phyloP scores from a whole-genome alignment of 2,329 filamentous ascomycete species.

The Arthrobotrys pseudoclavata region DNA sequence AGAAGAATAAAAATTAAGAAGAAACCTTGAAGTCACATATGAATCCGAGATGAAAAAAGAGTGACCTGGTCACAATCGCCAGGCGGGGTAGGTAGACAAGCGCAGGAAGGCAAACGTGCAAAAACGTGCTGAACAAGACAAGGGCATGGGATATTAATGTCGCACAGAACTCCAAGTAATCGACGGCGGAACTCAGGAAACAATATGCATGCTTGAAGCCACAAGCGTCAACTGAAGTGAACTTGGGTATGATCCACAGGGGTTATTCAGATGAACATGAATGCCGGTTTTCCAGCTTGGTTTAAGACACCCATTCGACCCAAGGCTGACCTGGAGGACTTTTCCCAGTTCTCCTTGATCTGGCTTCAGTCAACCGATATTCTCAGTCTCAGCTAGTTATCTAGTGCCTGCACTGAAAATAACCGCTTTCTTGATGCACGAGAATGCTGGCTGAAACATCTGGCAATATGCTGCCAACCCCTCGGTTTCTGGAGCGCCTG shows the following conservation, averaged over 20 bases:
- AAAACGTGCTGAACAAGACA: too few species aligned
- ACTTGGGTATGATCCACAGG: neutral
- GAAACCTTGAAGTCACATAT: too few species aligned
- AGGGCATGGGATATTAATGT: neutral
- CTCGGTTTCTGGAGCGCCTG: neutral
- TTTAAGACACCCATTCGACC: conserved; percentile 16
- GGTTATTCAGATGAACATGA: neutral
- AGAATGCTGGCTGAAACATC: conserved; percentile 1
- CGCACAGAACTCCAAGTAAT: neutral
- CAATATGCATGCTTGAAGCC: conserved; percentile 1
- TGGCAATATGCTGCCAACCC: neutral
- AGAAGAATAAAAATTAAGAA: too few species aligned
- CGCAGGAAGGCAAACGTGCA: neutral
- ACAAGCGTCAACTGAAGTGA: neutral
- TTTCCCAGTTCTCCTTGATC: too few species aligned
- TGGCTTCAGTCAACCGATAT: neutral
- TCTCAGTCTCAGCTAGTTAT: conserved; percentile 1
- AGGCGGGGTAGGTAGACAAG: neutral
- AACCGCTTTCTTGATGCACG: neutral
- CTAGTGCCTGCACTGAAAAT: neutral
- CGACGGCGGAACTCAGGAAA: neutral
- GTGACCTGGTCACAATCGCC: neutral
- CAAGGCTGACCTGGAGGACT: neutral
- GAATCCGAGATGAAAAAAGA: neutral
- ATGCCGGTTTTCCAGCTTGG: neutral